Base-by-base conservation (phyloP, 2,329 filamentous ascomycete genomes). In the Capronia americana region DNA sequence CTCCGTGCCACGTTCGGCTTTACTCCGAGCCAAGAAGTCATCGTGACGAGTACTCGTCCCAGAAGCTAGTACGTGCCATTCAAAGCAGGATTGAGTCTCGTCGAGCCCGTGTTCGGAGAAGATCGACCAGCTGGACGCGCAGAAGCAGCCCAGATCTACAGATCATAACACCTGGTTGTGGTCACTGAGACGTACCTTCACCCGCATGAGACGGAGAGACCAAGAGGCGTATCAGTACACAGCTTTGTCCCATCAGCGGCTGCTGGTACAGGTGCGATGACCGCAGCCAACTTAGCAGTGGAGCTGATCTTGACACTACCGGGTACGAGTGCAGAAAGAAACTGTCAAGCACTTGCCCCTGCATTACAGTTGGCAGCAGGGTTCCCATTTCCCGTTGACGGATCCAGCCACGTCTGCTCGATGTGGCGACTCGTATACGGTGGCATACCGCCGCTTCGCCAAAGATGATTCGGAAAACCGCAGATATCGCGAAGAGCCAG, bases 1-100 rank as follows among this genome's bases (percentile, higher is more conserved):
- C 38, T 20, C n/a, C 7, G 44, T 32, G n/a, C 46, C 48, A 26
- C 14, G 46, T 44, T 62, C 51, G 60, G 60, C 53, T 34, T 48
- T 56, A 32, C 60, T 62, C 60, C 60, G 60, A 55, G 60, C 28
- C 34, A 62, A 41, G 53, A 17, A 50, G 8, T 11, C 14, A 44
- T 38, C 34, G 23, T 41, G 26, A 38, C 7, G 24, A 30, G n/a
- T 20, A 8, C 28, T n/a, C 30, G 48, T 24, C 1, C 48, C 11
- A 12, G 20, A 28, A 8, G 48, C n/a, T 50, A 50, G n/a, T 7
- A 4, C 2, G 12, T 14, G 34, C 38, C 2, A 17, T 44, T 7
- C 14, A 44, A 44, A 44, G 4, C 38, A 44, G 17, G 38, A 44
- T 44, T 44, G 17, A 53, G 17, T 26, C 48, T 24, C 20, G 3